Conservation (phyloP, 2,329 filamentous ascomycete genomes). For the Rhytidhysteron rufulum region DNA sequence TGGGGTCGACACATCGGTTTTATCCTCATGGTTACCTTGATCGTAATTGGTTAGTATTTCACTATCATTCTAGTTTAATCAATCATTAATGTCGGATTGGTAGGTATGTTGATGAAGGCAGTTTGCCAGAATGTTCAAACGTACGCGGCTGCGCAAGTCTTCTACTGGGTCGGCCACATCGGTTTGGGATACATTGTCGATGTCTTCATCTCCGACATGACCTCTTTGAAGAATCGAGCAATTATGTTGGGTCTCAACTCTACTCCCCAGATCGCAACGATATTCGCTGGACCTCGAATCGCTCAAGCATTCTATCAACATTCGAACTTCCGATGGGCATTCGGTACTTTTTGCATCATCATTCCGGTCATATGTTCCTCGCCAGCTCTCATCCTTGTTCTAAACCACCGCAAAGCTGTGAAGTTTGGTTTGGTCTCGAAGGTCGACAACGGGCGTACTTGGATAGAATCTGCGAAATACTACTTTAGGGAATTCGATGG, state of each 20-base stretch:
- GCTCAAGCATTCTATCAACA: constrained; percentile 51
- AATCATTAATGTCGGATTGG: no score
- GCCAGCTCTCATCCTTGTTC: constrained; percentile 53
- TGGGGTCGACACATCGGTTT: constrained; percentile 34
- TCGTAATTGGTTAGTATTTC: constrained; percentile 8
- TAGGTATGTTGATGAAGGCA: constrained; percentile 68
- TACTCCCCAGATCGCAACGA: constrained; percentile 63
- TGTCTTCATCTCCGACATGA: constrained; percentile 65
- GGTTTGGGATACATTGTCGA: constrained; percentile 59
- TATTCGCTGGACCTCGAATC: constrained; percentile 58
- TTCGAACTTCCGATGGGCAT: constrained; percentile 62
- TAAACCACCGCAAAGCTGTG: constrained; percentile 58
- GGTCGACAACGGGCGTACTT: constrained; percentile 43
- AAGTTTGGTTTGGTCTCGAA: constrained; percentile 47
- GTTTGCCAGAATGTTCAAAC: constrained; percentile 55
- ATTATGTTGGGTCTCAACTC: constrained; percentile 59
- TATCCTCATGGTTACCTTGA: constrained; percentile 17
- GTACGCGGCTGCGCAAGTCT: constrained; percentile 61
- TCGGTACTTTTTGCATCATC: constrained; percentile 61
- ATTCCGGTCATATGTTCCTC: constrained; percentile 58
- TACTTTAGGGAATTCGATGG: constrained; percentile 61
- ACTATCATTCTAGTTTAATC: no score
- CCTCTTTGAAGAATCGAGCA: constrained; percentile 58
- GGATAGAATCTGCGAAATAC: constrained; percentile 44
- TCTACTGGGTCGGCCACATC: constrained; percentile 59